A percentile compares a stretch with the other conserved stretches of the same genome.
Evolutionary conservation across 345 rosid species (phyloP).

Genomic region (Eucalyptus pumila): DNA sequence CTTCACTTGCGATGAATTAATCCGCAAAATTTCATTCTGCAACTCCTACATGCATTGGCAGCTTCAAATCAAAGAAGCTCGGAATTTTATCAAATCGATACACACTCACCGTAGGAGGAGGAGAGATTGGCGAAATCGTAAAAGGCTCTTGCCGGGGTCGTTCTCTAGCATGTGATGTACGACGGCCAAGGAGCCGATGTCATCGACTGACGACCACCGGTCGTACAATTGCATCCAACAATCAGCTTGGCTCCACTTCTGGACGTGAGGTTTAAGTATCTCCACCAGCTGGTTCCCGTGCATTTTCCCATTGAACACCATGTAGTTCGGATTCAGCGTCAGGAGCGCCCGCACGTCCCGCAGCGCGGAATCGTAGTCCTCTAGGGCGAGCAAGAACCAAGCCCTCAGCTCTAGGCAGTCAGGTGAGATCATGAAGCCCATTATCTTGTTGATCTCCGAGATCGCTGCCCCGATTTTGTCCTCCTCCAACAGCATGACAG

Average conservation of each 20-base stretch:
- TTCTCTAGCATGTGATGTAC: constrained; percentile 85
- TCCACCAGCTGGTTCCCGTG: constrained; percentile 66
- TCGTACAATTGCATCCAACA: constrained; percentile 97
- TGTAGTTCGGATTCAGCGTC: constrained; percentile 72
- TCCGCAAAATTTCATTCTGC: not conserved
- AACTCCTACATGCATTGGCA: not conserved
- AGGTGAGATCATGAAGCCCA: constrained; percentile 67
- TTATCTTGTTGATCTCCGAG: constrained; percentile 65
- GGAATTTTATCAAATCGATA: not conserved
- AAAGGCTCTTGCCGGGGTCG: constrained; percentile 83
- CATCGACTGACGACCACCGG: constrained; percentile 93
- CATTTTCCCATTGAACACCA: constrained; percentile 64
- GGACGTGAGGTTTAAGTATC: constrained; percentile 58
- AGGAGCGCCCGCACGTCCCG: constrained; percentile 74
- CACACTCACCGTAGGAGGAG: constrained; percentile 58
- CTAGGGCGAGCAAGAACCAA: constrained; percentile 66
- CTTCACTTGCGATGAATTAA: not conserved
- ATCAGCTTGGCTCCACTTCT: constrained; percentile 78
- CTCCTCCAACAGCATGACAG: constrained; percentile 64
- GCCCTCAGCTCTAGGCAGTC: constrained; percentile 89
- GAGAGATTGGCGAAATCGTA: constrained; percentile 87
- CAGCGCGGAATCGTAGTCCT: constrained; percentile 75
- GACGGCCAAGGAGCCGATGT: constrained; percentile 88
- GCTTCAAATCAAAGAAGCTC: not conserved
- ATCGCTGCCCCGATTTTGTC: constrained; percentile 57